Conservation (phyloP, 495 filamentous ascomycete genomes). For the Annulohypoxylon bovei region DNA sequence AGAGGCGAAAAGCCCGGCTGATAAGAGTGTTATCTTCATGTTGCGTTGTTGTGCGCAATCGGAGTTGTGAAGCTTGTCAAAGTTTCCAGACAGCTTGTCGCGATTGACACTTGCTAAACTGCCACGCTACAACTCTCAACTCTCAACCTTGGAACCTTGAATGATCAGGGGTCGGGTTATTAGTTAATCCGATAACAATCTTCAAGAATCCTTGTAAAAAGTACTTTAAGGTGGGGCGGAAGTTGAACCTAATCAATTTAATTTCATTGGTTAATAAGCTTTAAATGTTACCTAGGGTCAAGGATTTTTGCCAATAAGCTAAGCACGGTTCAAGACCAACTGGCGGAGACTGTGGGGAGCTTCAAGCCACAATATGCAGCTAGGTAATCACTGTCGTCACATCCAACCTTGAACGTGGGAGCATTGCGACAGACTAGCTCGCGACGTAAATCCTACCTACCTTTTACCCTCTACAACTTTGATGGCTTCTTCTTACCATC, state of each 20-base stretch:
- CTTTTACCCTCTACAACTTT: slow-evolving; percentile 23
- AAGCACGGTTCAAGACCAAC: slow-evolving; percentile 6
- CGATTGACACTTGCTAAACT: slow-evolving; percentile 24
- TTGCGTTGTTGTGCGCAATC: slow-evolving; percentile 40
- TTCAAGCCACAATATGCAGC: slow-evolving; percentile 41
- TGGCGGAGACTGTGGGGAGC: slow-evolving; percentile 29
- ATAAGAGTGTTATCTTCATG: slow-evolving; percentile 62
- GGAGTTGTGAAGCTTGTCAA: slow-evolving; percentile 29
- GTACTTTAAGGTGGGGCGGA: not conserved
- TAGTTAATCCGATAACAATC: slow-evolving; percentile 7
- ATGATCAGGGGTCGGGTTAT: slow-evolving; percentile 36
- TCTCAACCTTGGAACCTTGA: not conserved
- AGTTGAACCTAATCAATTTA: slow-evolving; percentile 16
- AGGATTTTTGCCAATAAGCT: slow-evolving; percentile 18
- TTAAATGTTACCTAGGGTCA: not conserved
- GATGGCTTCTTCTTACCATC: slow-evolving; percentile 19
- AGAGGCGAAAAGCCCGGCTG: slow-evolving; percentile 70
- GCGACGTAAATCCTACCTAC: slow-evolving; percentile 28
- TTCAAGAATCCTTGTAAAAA: not conserved
- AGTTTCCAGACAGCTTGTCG: slow-evolving; percentile 42
- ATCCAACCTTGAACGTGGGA: not conserved
- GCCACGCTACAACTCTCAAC: slow-evolving; percentile 20
- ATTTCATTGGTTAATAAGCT: slow-evolving; percentile 12
- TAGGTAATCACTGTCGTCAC: slow-evolving; percentile 37
- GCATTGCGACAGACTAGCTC: slow-evolving; percentile 20